Base-by-base conservation (phyloP, 345 rosid genomes). In the Populus davidiana region DNA sequence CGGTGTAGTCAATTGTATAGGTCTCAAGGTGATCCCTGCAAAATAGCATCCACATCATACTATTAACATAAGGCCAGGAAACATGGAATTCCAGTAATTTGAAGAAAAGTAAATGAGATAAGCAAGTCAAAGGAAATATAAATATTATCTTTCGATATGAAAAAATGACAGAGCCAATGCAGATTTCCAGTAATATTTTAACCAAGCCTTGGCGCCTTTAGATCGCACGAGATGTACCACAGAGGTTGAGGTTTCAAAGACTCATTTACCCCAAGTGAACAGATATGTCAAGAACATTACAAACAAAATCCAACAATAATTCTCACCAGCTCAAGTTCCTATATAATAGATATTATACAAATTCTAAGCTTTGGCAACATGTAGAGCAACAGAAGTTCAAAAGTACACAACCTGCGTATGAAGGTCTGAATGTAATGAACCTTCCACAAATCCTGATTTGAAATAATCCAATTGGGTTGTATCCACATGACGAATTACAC, bases 1-100 rank as follows among this genome's bases (percentile, higher is more conserved):
- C 52, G 1, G 97, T 92, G 78, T 95, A 93, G 86, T 93, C 98
- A 82, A 91, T 91, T 69, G 97, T 91, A 87, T 95, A 95, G 41
- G 74, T 83, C 86, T 93, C 99, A 33, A 95, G 93, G 81, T 92
- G 87, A 85, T 90, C 96, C 81, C 99, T 93, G 82, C 89, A 83
- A 7, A 73, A 74, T 73, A 31, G 36, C 66, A 77, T 73, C 3
- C 56, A 67, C 13, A 35, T 35, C 52, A 56, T 39, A 72, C 21
- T n/a, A 36, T 73, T 63, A 72, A 38, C 27, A 69, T 8, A 67
- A n/a, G 43, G 20, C 67, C 49, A 7, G 80, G 21, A 74, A 70
- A 56, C 39, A 69, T 39, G 62, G 23, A 7, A 41, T 36, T 44
- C 7, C 8, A 20, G 52, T 35, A 77, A 49, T 38, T 49, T 71